Evolutionary conservation across 352 stramenopile species (phyloP), one percentile per base, ranked within the genome.

Genomic region (Blastocystis sp.): DNA sequence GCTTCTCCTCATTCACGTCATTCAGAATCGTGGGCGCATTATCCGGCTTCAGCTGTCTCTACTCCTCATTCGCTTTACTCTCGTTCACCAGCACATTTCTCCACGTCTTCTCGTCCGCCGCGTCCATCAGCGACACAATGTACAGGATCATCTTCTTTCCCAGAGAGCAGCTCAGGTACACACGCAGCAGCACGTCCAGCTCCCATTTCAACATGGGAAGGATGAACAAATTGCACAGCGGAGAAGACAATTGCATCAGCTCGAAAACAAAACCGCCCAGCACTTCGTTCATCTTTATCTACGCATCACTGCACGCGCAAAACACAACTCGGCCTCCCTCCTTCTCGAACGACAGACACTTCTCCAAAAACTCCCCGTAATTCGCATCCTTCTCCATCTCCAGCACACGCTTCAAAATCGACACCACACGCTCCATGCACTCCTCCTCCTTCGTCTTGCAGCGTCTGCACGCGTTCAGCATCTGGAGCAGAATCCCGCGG

Each of bases 391-490:
- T 28, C 54, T 68, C 71, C 34, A 84, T 60, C 0, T 70, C n/a
- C 21, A 84, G 28, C 17, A 69, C 57, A 17, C 69, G 24, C 24
- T 68, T 54, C 52, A 84, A 48, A 70, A 68, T 84, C n/a, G 24
- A 17, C 28, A 84, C 19, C 21, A 84, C 21, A 21, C 28, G n/a
- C 19, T 21, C 9, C 9, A 69, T 19, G n/a, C 74, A 84, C 24
- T 28, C 57, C 45, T 84, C 52, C 54, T 84, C 74, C 7, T 48
- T 45, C 34, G n/a, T 43, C 19, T 48, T n/a, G 14, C 48, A 68
- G 54, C 74, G 74, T 54, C 74, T 52, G 69, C 74, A 84, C 19
- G 54, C 74, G 66, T 84, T 84, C 57, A 84, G 38, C 11, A 84
- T 38, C 42, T 84, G 74, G 14, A 84, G 38, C 54, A 84, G 40